phyloP scores from a whole-genome alignment of 108 stramenopile genomes.

The Cylindrotheca closterium region DNA sequence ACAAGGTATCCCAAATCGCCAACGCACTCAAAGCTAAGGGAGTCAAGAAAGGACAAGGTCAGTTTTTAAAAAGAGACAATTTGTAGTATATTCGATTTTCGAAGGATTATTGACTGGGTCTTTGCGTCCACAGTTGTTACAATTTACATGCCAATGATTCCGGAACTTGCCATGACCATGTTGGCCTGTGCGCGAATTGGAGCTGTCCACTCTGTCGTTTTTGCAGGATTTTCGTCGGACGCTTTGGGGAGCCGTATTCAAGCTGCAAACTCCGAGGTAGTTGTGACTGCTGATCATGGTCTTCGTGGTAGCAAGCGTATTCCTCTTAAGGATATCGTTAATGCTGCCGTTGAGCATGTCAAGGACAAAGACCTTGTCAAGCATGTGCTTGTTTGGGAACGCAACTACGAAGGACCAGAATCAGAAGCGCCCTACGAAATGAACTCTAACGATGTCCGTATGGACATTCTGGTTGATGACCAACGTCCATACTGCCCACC shows the following conservation, averaged over 20 bases:
- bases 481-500: slow-evolving; percentile 95
- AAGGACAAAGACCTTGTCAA: slow-evolving; percentile 66
- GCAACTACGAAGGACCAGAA: slow-evolving; percentile 42
- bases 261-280: slow-evolving; percentile 81
- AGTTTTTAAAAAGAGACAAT: background rate
- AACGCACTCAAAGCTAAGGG: slow-evolving; percentile 89
- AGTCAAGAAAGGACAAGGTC: slow-evolving; percentile 79
- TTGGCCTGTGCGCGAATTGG: slow-evolving; percentile 97
- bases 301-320: slow-evolving; percentile 81
- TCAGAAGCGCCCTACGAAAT: slow-evolving; percentile 39
- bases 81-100: background rate
- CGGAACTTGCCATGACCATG: slow-evolving; percentile 95
- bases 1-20: slow-evolving; percentile 83
- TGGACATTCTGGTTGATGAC: slow-evolving; percentile 77
- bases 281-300: slow-evolving; percentile 90
- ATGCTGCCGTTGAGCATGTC: slow-evolving; percentile 74
- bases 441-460: slow-evolving; percentile 75
- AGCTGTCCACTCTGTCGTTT: slow-evolving; percentile 96
- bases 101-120: background rate
- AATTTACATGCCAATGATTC: slow-evolving; percentile 99
- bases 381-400: slow-evolving; percentile 90
- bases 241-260: slow-evolving; percentile 90
- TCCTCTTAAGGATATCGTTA: slow-evolving; percentile 88
- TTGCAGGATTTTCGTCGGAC: slow-evolving; percentile 95
- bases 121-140: slow-evolving; percentile 70